A percentile compares a stretch with the other conserved stretches of the same genome.
These are phyloP conservation scores for Globisporangium canariense DNA, from an alignment of 352 stramenopile genomes.

Conservation along the genomic window DNA sequence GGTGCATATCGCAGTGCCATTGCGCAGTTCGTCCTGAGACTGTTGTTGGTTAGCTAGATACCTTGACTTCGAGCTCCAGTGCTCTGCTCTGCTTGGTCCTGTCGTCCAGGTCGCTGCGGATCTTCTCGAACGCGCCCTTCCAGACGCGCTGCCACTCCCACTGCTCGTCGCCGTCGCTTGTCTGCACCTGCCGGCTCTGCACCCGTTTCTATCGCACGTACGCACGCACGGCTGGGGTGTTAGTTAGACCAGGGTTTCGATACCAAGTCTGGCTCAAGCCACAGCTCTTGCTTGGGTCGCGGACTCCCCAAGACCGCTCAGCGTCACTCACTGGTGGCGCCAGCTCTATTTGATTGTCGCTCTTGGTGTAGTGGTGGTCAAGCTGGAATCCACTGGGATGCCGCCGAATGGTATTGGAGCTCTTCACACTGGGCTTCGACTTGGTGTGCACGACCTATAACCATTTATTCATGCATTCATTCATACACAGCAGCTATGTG, in stretches of 20 bases:
- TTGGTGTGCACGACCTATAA: neutral
- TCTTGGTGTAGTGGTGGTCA: neutral
- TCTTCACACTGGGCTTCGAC: neutral
- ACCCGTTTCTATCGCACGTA: slow-evolving; percentile 16
- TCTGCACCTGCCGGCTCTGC: slow-evolving; percentile 54
- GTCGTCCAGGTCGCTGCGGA: slow-evolving; percentile 36
- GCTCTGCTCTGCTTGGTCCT: slow-evolving; percentile 29
- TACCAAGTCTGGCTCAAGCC: neutral
- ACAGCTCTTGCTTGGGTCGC: neutral
- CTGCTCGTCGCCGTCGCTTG: slow-evolving; percentile 54
- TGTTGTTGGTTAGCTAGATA: slow-evolving; percentile 2
- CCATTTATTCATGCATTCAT: too few relatives aligned
- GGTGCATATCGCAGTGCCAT: neutral
- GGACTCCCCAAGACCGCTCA: neutral
- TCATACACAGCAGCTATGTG: neutral
- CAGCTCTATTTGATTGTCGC: neutral
- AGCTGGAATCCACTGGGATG: neutral
- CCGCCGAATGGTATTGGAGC: neutral
- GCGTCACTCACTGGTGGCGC: neutral
- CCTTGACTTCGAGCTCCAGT: slow-evolving; percentile 46
- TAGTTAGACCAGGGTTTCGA: neutral
- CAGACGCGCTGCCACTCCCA: slow-evolving; percentile 70
- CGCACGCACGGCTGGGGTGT: neutral
- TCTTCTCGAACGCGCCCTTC: slow-evolving; percentile 68
- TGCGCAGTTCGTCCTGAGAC: neutral